Conservation (phyloP, 352 stramenopile species). For the Elongisporangium prolatum region DNA sequence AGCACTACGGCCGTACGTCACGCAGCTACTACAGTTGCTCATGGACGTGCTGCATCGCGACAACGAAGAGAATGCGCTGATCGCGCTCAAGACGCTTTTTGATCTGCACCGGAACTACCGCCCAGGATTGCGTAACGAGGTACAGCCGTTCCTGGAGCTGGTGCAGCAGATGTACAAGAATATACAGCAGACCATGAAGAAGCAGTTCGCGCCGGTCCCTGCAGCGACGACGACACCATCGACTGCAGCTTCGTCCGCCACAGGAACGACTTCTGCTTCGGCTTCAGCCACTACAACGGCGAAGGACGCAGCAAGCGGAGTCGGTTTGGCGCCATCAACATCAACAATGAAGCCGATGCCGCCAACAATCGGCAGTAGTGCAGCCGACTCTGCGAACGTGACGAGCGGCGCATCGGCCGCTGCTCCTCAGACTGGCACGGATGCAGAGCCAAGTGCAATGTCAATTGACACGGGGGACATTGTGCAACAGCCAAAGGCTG, state of each 20-base stretch:
- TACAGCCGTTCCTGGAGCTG: conserved; percentile 86
- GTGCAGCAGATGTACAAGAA: conserved; percentile 91
- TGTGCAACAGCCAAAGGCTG: conserved; percentile 4
- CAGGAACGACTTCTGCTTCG: conserved; percentile 14
- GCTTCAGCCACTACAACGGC: conserved; percentile 1
- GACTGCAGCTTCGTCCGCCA: conserved; percentile 14
- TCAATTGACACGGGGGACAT: conserved; percentile 13
- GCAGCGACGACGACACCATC: conserved; percentile 25
- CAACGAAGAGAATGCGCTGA: conserved; percentile 96
- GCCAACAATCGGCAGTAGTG: background rate
- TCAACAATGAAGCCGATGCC: background rate
- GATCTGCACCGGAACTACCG: conserved; percentile 97
- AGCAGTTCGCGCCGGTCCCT: conserved; percentile 68
- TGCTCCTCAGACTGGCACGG: background rate
- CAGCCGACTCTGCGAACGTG: background rate
- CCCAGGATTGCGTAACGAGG: conserved; percentile 84
- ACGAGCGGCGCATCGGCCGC: background rate
- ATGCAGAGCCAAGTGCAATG: conserved; percentile 6
- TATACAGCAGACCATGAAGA: conserved; percentile 75
- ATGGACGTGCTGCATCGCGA: conserved; percentile 94
- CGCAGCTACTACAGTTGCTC: conserved; percentile 88
- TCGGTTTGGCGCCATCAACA: background rate
- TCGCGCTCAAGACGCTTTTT: conserved; percentile 95
- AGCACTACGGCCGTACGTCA: conserved; percentile 91
- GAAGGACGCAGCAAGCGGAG: background rate